These are phyloP conservation scores for Aspergillus pseudoterreus DNA, from an alignment of 2,329 filamentous ascomycete species.

Conservation along the genomic window DNA sequence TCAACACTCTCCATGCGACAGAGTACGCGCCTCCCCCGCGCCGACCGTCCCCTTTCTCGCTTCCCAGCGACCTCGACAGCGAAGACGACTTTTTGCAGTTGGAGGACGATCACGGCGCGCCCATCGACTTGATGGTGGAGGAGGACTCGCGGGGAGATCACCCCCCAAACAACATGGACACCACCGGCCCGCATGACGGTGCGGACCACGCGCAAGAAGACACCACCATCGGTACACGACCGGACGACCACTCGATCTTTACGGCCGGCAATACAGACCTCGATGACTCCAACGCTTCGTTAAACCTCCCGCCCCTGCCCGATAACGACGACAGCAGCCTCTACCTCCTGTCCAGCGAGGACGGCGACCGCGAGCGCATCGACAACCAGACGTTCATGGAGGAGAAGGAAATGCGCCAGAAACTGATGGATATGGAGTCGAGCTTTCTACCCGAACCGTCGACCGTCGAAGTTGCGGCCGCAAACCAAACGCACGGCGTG, in stretches of 20 bases:
- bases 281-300: slow-evolving; percentile 25
- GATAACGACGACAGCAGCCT: slow-evolving; percentile 34
- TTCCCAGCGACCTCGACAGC: slow-evolving; percentile 32
- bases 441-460: slow-evolving; percentile 59
- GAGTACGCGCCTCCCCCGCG: slow-evolving; percentile 19
- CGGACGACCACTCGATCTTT: slow-evolving; percentile 16
- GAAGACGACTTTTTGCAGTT: slow-evolving; percentile 28
- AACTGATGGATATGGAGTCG: slow-evolving; percentile 60
- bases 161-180: slow-evolving; percentile 19
- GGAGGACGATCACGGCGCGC: slow-evolving; percentile 26
- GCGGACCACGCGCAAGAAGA: slow-evolving; percentile 15
- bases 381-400: slow-evolving; percentile 46
- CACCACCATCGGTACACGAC: slow-evolving; percentile 12
- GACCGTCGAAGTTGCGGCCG: slow-evolving; percentile 34
- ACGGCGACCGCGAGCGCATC: slow-evolving; percentile 30
- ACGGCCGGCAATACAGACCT: slow-evolving; percentile 16
- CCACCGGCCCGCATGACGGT: slow-evolving; percentile 14
- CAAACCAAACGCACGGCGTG: slow-evolving; percentile 24
- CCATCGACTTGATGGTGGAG: slow-evolving; percentile 29
- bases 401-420: slow-evolving; percentile 57
- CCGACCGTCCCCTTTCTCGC: slow-evolving; percentile 22
- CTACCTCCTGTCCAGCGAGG: slow-evolving; percentile 26
- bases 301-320: slow-evolving; percentile 27
- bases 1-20: slow-evolving; percentile 19
- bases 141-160: slow-evolving; percentile 22